Percentiles rank a stretch among this genome's conserved stretches.
Evolutionary conservation across 2,329 filamentous ascomycete genomes (phyloP).

Genomic region (Xylariomycetidae sp.): DNA sequence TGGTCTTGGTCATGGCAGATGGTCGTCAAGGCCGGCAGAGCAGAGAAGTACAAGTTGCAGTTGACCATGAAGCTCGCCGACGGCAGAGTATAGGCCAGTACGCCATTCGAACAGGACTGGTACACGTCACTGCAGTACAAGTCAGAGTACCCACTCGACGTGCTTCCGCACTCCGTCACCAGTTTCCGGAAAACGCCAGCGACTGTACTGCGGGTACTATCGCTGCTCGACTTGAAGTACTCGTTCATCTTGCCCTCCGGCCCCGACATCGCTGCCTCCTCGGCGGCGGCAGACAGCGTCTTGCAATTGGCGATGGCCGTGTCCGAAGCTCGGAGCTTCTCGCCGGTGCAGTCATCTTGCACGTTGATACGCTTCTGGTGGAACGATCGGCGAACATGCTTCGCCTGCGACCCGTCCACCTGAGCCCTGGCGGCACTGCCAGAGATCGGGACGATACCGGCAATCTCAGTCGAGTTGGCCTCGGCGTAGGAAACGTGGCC

Average conservation of each 20-base stretch:
- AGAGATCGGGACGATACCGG: constrained; percentile 48
- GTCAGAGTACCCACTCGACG: constrained; percentile 38
- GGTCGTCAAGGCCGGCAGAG: constrained; percentile 40
- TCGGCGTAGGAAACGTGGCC: constrained; percentile 53
- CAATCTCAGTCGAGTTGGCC: constrained; percentile 43
- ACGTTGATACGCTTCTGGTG: constrained; percentile 45
- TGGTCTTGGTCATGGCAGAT: constrained; percentile 60
- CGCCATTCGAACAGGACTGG: constrained; percentile 40
- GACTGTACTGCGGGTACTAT: constrained; percentile 29
- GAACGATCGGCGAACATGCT: constrained; percentile 41
- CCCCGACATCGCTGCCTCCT: constrained; percentile 49
- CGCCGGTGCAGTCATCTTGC: constrained; percentile 48
- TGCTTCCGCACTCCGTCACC: constrained; percentile 48
- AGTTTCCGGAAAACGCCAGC: constrained; percentile 36
- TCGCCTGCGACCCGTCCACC: constrained; percentile 51
- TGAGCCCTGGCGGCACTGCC: constrained; percentile 53
- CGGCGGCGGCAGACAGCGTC: constrained; percentile 42
- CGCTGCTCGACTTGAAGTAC: constrained; percentile 46
- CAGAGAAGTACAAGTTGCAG: constrained; percentile 54
- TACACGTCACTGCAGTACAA: constrained; percentile 57
- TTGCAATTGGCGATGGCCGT: constrained; percentile 50
- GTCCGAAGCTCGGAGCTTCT: constrained; percentile 35
- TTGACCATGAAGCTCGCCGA: constrained; percentile 50
- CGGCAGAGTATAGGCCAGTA: constrained; percentile 58
- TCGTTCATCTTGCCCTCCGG: constrained; percentile 59